Conservation (phyloP, 805 yeast genomes). For the Nakazawaea ernobii region DNA sequence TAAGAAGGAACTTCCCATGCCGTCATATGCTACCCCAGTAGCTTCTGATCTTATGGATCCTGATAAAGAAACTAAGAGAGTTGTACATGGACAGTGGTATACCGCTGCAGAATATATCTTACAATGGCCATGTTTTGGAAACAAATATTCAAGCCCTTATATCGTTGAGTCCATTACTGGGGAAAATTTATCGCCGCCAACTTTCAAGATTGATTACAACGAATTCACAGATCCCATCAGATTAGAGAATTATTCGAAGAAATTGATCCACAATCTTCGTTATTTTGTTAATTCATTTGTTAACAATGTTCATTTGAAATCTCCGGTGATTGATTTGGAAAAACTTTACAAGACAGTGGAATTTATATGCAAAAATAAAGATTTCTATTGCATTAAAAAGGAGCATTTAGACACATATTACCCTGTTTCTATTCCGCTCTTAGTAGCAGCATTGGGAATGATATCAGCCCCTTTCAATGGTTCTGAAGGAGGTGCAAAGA, state of each 20-base stretch:
- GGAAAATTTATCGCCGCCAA: not conserved
- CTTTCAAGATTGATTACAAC: not conserved
- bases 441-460: constrained; percentile 8
- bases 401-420: not conserved
- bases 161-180: not conserved
- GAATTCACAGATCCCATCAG: constrained; percentile 3
- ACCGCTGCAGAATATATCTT: constrained; percentile 5
- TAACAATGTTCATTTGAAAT: constrained; percentile 10
- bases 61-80: not conserved
- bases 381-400: not conserved
- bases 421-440: not conserved
- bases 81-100: constrained; percentile 4
- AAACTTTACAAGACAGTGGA: constrained; percentile 6
- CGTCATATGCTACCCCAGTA: constrained; percentile 1
- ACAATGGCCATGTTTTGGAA: constrained; percentile 8
- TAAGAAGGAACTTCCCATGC: not conserved
- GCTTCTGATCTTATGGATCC: not conserved
- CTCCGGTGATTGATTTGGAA: constrained; percentile 8
- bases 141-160: not conserved
- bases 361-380: not conserved
- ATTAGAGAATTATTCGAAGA: not conserved
- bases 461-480: constrained; percentile 4
- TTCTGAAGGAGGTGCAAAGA: not conserved
- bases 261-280: constrained; percentile 3
- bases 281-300: constrained; percentile 10